Evolutionary conservation across 495 filamentous ascomycete species (phyloP).

Genomic region (Cenococcum geophilum): DNA sequence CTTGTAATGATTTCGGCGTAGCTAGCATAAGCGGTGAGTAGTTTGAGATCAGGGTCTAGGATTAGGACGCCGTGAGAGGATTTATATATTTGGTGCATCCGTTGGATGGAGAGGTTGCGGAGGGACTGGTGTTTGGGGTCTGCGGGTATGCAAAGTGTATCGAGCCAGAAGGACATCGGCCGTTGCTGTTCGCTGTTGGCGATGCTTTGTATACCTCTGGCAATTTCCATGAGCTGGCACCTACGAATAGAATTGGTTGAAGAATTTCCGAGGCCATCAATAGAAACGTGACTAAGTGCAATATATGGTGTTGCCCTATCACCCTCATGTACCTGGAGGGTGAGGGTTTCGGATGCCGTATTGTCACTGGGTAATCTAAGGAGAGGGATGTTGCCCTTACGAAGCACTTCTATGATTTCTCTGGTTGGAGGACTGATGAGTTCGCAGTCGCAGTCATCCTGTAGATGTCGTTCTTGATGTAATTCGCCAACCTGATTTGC

Average conservation of each 20-base stretch:
- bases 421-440: neutral
- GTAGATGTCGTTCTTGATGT: neutral
- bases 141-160: conserved; percentile 5
- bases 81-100: conserved; percentile 13
- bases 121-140: neutral
- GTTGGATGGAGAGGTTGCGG: conserved; percentile 9
- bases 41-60: conserved; percentile 3
- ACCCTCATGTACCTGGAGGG: neutral
- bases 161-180: neutral
- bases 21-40: neutral
- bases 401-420: conserved; percentile 4
- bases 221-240: neutral
- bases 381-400: conserved; percentile 6
- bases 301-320: neutral
- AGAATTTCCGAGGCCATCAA: conserved; percentile 1
- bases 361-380: conserved; percentile 1
- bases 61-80: conserved; percentile 4
- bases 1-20: conserved; percentile 3
- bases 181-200: neutral
- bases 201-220: neutral
- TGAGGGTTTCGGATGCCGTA: neutral
- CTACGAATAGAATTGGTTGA: neutral
- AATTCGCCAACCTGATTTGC: conserved; percentile 9
- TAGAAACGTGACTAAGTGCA: neutral
- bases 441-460: conserved; percentile 7